Base-by-base conservation (phyloP, 192 early-diverging fungal species). In the Coemansia javaensis region DNA sequence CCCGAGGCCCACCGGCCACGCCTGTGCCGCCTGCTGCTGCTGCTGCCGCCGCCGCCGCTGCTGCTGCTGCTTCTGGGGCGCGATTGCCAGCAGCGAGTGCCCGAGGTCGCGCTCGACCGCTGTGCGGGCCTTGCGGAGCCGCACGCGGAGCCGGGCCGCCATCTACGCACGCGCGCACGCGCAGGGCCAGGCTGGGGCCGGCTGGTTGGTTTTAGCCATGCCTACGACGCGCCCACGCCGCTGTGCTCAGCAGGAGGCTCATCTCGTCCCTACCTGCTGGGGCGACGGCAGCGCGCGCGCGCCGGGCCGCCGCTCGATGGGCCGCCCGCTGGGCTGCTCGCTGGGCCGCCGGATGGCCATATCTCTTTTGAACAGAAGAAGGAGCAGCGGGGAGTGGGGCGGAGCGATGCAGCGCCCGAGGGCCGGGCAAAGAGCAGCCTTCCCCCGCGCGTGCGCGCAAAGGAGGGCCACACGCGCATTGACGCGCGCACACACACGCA, bases 101-200 rank as follows among this genome's bases (percentile, higher is more conserved):
- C 66, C 66, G 23, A 70, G 38, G 30, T 70, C 59, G 27, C 59
- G 53, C 27, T 70, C 66, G 23, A 70, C 39, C 23, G 40, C 28
- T 11, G 23, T 47, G 0, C 59, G 48, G 16, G 66, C 66, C 31
- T 51, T 49, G 13, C 49, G 53, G 25, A 70, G 50, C 17, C 59
- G 49, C 20, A 55, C 41, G 14, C 59, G 59, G 23, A 70, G 59
- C 18, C 55, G 59, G 37, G n/a, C 36, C 35, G 55, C 59, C 59
- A 70, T 56, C 59, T 62, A 44, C 27, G 20, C 4, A 36, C 20
- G 31, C 23, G 24, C 15, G 35, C 37, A 25, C 17, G 38, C 38
- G 10, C 11, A 40, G n/a, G 4, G 38, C 10, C 1, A 21, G 7
- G 6, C 6, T 32, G 31, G 31, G 7, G 31, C 9, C n/a, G 36